Percentiles rank a stretch among this genome's conserved stretches.
Conservation (phyloP, 176 grass and related monocot genomes). For the Cymbopogon citratus region DNA sequence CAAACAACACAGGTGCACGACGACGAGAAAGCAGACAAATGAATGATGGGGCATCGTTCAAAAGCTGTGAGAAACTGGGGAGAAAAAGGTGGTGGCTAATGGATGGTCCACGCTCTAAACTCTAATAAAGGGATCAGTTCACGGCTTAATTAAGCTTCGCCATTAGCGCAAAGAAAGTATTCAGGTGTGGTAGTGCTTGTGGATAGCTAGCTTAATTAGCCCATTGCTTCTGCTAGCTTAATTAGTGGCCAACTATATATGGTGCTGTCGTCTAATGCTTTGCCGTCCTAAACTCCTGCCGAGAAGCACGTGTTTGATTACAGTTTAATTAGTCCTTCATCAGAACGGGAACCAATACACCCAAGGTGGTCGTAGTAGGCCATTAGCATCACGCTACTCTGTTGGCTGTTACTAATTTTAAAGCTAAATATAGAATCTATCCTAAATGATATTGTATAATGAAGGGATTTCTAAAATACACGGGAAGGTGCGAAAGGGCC, state of each 20-base stretch:
- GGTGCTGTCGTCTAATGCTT: background rate
- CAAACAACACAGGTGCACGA: background rate
- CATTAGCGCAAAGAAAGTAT: background rate
- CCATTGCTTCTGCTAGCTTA: background rate
- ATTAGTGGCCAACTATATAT: background rate
- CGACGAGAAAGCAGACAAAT: background rate
- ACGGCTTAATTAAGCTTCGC: background rate
- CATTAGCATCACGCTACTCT: too few species aligned
- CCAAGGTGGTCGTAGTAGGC: too few species aligned
- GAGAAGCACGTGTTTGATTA: background rate
- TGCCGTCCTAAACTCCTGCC: background rate
- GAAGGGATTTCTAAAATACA: background rate
- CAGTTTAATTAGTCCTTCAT: too few species aligned
- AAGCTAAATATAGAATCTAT: background rate
- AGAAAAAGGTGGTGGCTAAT: background rate
- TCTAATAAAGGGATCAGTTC: background rate
- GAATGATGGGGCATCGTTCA: background rate
- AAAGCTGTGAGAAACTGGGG: conserved; percentile 14
- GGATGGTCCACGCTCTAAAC: background rate
- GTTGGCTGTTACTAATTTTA: background rate
- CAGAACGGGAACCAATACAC: too few species aligned
- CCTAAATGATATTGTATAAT: background rate
- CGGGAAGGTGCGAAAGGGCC: too few species aligned
- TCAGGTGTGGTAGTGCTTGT: background rate
- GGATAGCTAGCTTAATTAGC: background rate